Evolutionary conservation across 148 eudicot species (phyloP).

Genomic region (Rhododendron vialii): DNA sequence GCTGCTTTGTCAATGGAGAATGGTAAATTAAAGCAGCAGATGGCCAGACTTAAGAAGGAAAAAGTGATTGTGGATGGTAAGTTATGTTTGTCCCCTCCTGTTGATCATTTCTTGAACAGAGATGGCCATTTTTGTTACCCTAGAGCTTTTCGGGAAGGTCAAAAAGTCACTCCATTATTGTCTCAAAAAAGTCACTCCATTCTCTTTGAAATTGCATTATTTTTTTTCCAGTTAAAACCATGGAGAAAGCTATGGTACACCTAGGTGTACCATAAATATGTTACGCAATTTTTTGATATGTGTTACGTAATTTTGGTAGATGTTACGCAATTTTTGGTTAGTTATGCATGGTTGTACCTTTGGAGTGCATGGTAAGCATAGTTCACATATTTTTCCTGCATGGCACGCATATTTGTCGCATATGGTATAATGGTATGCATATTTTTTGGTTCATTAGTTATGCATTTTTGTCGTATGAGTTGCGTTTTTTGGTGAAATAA

Average conservation of each 20-base stretch:
- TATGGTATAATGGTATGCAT: neutral
- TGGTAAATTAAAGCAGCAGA: constrained; percentile 49
- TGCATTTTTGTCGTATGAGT: no score
- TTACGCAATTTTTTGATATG: neutral
- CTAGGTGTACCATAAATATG: neutral
- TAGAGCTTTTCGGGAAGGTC: neutral
- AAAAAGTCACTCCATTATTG: neutral
- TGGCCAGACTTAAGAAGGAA: constrained; percentile 39
- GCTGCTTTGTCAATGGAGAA: constrained; percentile 58
- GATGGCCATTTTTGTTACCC: neutral
- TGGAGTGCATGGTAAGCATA: neutral
- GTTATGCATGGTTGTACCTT: neutral
- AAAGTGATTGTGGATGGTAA: constrained; percentile 54
- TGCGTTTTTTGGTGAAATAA: neutral
- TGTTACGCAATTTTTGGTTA: neutral
- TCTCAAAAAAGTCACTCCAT: no score
- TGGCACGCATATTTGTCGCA: neutral
- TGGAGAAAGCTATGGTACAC: no score
- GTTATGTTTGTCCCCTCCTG: constrained; percentile 4
- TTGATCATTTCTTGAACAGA: neutral
- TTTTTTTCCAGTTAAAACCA: no score
- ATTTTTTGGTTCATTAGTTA: neutral
- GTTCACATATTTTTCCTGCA: neutral
- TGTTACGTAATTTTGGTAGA: neutral
- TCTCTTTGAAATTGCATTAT: neutral